Percentiles rank a stretch among this genome's conserved stretches.
Evolutionary conservation across 306 rosid species (phyloP).

Genomic region (Ormosia semicastrata): DNA sequence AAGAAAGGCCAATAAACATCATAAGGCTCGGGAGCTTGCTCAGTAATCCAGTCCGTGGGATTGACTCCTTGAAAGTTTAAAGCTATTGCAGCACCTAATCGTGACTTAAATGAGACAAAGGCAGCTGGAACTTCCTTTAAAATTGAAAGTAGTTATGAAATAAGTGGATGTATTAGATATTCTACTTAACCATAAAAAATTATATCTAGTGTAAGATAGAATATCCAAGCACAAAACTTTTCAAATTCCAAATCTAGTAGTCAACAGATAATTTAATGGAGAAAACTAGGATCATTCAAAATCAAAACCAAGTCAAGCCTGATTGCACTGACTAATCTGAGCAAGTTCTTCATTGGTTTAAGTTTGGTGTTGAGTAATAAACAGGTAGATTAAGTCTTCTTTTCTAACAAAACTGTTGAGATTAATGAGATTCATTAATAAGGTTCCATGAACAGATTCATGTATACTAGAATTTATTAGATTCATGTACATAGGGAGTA

Average conservation of each 20-base stretch:
- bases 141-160: slow-evolving; percentile 22
- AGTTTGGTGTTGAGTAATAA: neutral
- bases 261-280: neutral
- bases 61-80: slow-evolving; percentile 65
- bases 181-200: slow-evolving; percentile 22
- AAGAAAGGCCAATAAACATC: slow-evolving; percentile 91
- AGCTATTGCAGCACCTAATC: slow-evolving; percentile 72
- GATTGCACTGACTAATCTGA: neutral
- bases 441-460: too few relatives aligned
- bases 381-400: neutral
- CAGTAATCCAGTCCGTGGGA: slow-evolving; percentile 79
- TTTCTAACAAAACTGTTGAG: neutral
- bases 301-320: neutral
- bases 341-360: neutral
- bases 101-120: slow-evolving; percentile 85
- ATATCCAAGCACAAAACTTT: neutral
- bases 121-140: slow-evolving; percentile 80
- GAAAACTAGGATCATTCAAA: neutral
- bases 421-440: too few relatives aligned
- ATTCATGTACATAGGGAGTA: too few relatives aligned
- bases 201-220: neutral
- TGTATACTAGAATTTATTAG: too few relatives aligned
- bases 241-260: neutral
- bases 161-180: slow-evolving; percentile 15
- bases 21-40: slow-evolving; percentile 79